Evolutionary conservation across 192 early-diverging fungal species (phyloP).

Genomic region (Globomyces pollinis-pini): DNA sequence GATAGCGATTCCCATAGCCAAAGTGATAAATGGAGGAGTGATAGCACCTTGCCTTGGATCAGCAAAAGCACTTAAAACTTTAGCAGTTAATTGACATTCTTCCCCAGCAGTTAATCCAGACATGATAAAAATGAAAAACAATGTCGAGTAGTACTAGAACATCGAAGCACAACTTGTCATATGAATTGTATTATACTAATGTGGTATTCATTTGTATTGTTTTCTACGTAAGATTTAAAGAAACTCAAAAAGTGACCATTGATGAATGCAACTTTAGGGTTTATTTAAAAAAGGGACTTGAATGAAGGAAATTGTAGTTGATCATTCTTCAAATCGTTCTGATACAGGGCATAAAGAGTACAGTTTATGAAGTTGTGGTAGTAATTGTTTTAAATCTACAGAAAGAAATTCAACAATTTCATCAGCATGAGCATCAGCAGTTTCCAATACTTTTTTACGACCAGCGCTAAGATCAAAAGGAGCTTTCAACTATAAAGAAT

Average conservation of each 20-base stretch:
- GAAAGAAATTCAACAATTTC: background rate
- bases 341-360: background rate
- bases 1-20: slow-evolving; percentile 39
- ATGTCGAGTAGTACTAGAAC: too few relatives aligned
- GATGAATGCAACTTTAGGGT: too few relatives aligned
- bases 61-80: slow-evolving; percentile 36
- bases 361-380: background rate
- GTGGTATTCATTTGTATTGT: too few relatives aligned
- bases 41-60: slow-evolving; percentile 23
- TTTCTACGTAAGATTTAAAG: too few relatives aligned
- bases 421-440: background rate
- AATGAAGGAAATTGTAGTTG: too few relatives aligned
- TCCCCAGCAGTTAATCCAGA: slow-evolving; percentile 31
- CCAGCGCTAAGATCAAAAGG: background rate
- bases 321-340: background rate
- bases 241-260: too few relatives aligned
- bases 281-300: too few relatives aligned
- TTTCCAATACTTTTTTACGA: background rate
- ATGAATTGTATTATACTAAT: too few relatives aligned
- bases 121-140: too few relatives aligned
- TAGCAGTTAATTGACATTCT: slow-evolving; percentile 41
- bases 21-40: slow-evolving; percentile 27
- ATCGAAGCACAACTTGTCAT: too few relatives aligned
- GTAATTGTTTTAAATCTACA: background rate
- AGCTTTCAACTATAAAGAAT: background rate